Conservation (phyloP, 441 rosid species). For the Gossypium davidsonii region DNA sequence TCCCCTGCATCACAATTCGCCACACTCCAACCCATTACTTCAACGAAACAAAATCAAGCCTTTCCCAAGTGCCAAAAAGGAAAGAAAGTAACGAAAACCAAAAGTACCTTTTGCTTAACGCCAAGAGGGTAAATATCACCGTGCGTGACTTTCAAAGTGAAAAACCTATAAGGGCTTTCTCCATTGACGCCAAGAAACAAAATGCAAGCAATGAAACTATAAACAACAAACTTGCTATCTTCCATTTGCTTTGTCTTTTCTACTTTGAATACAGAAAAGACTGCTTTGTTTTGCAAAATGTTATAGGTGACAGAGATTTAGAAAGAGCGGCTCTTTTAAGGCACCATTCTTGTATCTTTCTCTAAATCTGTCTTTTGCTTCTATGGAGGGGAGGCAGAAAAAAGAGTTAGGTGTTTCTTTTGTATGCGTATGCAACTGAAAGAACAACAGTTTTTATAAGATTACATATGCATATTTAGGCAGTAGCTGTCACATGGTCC, state of each 20-base stretch:
- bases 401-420: background rate
- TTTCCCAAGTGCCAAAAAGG: background rate
- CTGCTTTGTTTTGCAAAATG: background rate
- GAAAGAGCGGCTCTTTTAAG: background rate
- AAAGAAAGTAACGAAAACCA: background rate
- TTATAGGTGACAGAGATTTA: background rate
- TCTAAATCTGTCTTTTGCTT: background rate
- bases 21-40: constrained; percentile 3
- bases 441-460: background rate
- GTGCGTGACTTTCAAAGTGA: constrained; percentile 33
- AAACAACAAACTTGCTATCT: constrained; percentile 23
- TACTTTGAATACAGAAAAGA: background rate
- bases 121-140: constrained; percentile 45
- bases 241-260: constrained; percentile 27
- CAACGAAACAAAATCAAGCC: constrained; percentile 5
- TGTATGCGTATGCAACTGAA: background rate
- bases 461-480: background rate
- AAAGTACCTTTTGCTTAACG: constrained; percentile 23
- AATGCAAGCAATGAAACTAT: constrained; percentile 28
- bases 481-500: constrained; percentile 8
- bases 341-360: background rate
- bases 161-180: constrained; percentile 31
- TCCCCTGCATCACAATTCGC: constrained; percentile 43
- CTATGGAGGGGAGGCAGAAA: background rate
- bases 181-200: constrained; percentile 39